A percentile compares a stretch with the other conserved stretches of the same genome.
phyloP scores from a whole-genome alignment of 2,329 filamentous ascomycete species.

The Penicillium sp. region DNA sequence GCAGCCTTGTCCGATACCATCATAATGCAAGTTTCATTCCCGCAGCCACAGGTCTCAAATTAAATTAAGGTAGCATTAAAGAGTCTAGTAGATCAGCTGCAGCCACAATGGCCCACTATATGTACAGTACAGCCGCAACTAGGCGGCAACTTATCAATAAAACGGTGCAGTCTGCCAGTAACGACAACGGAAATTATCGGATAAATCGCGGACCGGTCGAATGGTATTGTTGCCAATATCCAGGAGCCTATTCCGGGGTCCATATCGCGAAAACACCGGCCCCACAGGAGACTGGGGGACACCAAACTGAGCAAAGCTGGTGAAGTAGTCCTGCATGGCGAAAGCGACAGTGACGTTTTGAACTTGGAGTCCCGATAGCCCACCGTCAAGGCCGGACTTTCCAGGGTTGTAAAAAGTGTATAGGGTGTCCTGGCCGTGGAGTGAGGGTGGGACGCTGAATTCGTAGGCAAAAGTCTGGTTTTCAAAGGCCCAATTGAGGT shows the following conservation, averaged over 20 bases:
- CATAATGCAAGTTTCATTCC: not conserved
- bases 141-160: not conserved
- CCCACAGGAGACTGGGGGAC: conserved; percentile 35
- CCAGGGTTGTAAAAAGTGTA: conserved; percentile 54
- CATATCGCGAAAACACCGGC: conserved; percentile 50
- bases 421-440: conserved; percentile 54
- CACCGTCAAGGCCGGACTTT: conserved; percentile 6
- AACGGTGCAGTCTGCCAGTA: conserved; percentile 57
- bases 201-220: conserved; percentile 42
- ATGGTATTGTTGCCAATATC: conserved; percentile 47
- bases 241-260: conserved; percentile 44
- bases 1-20: not conserved
- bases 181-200: conserved; percentile 44
- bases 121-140: not conserved
- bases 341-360: conserved; percentile 32
- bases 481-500: conserved; percentile 50
- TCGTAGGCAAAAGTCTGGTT: conserved; percentile 55
- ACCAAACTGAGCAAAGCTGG: conserved; percentile 37
- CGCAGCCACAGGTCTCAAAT: not conserved
- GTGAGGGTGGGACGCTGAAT: conserved; percentile 54
- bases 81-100: not conserved
- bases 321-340: conserved; percentile 40
- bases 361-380: conserved; percentile 20
- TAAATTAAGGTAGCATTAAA: not conserved
- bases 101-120: not conserved